Base-by-base conservation (phyloP, 768 basidiomycete genomes). In the Rickenella mellea region DNA sequence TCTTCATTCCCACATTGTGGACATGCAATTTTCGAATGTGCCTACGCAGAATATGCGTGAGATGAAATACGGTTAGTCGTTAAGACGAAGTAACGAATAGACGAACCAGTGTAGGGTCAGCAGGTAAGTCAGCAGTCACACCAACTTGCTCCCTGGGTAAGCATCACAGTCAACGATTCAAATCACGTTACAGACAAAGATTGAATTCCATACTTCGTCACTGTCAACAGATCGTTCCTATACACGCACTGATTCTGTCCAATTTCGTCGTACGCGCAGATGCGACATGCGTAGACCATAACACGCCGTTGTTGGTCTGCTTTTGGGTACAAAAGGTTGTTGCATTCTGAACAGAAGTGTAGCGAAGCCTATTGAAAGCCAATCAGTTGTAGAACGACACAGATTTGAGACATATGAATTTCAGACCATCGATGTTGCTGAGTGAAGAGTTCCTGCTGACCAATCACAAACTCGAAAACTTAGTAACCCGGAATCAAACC, bases 261-360 rank as follows among this genome's bases (percentile, higher is more conserved):
- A 46, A 80, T 75, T 63, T 96, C 90, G 49, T 87, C 80, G 59
- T 85, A 89, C 1, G 69, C 62, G 60, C 93, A 97, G 55, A 94
- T 96, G 39, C 91, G 75, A 58, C 93, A 97, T 2, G 83, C 83
- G 51, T 92, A 93, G 31, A 92, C 76, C 75, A 97, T 83, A 42
- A 83, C 76, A 35, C 83, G 74, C 36, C 91, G 80, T 47, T 81
- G 73, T 43, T 78, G 78, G 63, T 96, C 93, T 31, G 88, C 92
- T 65, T 92, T 82, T 17, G 91, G 91, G 60, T 94, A 93, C 40
- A 96, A 71, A 22, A 96, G 73, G 58, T 96, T 94, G 67, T 93
- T 92, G 70, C 91, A 94, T 70, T 94, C 91, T 28, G 79, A 81
- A 55, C 91, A 94, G 63, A 94, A 94, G 51, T 87, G 80, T 22